These are phyloP conservation scores for Pyricularia sp. DNA, from an alignment of 2,329 filamentous ascomycete species.

Conservation along the genomic window DNA sequence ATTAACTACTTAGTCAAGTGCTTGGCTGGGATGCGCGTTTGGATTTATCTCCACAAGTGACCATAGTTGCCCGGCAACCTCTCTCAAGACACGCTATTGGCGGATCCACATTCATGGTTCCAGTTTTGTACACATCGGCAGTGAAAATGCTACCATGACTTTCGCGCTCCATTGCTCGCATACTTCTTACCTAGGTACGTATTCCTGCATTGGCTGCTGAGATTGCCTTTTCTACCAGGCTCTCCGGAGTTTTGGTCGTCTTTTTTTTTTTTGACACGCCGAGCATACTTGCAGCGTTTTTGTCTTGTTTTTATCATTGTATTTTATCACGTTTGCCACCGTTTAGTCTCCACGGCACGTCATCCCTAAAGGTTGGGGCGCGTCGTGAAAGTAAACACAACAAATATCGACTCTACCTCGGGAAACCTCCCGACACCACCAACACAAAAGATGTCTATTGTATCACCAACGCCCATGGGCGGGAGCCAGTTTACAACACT, in stretches of 20 bases:
- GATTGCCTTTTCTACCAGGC: not conserved
- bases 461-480: slow-evolving; percentile 42
- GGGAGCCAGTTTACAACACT: slow-evolving; percentile 30
- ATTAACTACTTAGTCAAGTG: not conserved
- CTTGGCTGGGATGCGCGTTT: not conserved
- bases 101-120: not conserved
- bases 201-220: not conserved
- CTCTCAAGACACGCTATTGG: not conserved
- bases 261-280: not conserved
- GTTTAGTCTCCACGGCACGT: not conserved
- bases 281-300: not conserved
- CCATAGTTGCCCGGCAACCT: not conserved
- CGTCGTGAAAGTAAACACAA: not conserved
- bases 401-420: not conserved
- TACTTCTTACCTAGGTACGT: not conserved
- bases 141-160: not conserved
- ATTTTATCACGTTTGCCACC: not conserved
- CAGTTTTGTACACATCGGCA: not conserved
- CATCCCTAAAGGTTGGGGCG: not conserved
- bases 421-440: not conserved
- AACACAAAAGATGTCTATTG: slow-evolving; percentile 31
- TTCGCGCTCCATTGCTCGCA: not conserved
- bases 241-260: not conserved
- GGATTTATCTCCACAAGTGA: not conserved
- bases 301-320: not conserved